Evolutionary conservation across 139 green algal species (phyloP).

Genomic region (Micromonas commoda): DNA sequence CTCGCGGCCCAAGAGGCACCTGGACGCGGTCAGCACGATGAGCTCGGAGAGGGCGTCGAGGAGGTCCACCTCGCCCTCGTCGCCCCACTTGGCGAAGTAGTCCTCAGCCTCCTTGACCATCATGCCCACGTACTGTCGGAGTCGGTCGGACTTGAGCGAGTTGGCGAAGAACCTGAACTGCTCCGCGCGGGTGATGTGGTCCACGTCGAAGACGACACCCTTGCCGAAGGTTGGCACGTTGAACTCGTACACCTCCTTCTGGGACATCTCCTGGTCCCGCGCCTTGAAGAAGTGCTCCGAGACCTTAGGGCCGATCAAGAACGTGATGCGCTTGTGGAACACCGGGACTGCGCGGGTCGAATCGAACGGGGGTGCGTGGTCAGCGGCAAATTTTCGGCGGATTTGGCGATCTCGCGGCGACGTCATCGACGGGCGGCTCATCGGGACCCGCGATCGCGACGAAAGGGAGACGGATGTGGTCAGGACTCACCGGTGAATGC

Average conservation of each 20-base stretch:
- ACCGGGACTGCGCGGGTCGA: constrained; percentile 68
- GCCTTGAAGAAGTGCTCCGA: constrained; percentile 93
- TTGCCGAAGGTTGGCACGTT: constrained; percentile 94
- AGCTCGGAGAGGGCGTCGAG: constrained; percentile 78
- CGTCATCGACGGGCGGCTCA: background rate
- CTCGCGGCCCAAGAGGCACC: constrained; percentile 85
- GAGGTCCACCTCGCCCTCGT: constrained; percentile 82
- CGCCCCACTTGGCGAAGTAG: constrained; percentile 83
- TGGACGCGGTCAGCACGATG: constrained; percentile 84
- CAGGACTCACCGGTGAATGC: constrained; percentile 67
- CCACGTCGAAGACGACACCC: constrained; percentile 97
- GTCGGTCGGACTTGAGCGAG: constrained; percentile 72
- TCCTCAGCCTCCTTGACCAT: constrained; percentile 81
- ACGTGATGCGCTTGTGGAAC: constrained; percentile 91
- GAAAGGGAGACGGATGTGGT: too few species aligned
- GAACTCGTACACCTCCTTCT: constrained; percentile 89
- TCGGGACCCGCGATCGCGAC: too few species aligned
- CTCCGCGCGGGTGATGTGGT: constrained; percentile 81
- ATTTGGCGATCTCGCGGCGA: too few species aligned
- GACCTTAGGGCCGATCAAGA: constrained; percentile 86
- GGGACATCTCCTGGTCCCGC: constrained; percentile 37
- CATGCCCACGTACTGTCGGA: constrained; percentile 79
- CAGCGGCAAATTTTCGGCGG: too few species aligned
- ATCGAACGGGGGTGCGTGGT: background rate
- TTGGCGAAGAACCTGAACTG: constrained; percentile 97